phyloP scores from a whole-genome alignment of 1,284 basidiomycete genomes.

The Ceratobasidium sp. region DNA sequence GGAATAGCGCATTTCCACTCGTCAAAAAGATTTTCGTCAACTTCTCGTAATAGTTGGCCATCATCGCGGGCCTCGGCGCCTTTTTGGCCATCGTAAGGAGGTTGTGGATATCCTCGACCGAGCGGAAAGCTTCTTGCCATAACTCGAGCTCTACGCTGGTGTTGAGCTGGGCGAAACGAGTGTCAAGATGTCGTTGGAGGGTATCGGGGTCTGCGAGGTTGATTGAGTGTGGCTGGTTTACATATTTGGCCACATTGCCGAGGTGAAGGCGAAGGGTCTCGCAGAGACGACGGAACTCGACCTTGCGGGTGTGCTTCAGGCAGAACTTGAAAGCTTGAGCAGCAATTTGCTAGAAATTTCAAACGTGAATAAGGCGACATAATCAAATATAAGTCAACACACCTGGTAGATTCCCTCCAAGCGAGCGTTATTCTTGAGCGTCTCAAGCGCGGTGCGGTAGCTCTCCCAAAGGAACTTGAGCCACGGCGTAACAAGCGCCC shows the following conservation, averaged over 20 bases:
- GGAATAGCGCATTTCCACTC: slow-evolving; percentile 93
- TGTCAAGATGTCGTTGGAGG: slow-evolving; percentile 96
- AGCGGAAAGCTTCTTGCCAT: slow-evolving; percentile 99
- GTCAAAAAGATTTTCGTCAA: slow-evolving; percentile 95
- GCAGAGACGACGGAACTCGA: slow-evolving; percentile 97
- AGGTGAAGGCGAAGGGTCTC: slow-evolving; percentile 97
- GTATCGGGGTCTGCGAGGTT: slow-evolving; percentile 97
- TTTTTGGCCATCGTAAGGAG: slow-evolving; percentile 94
- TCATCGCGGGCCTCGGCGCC: slow-evolving; percentile 91
- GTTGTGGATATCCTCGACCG: slow-evolving; percentile 98
- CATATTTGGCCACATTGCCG: slow-evolving; percentile 94
- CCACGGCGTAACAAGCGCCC: slow-evolving; percentile 96
- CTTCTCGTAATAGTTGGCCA: slow-evolving; percentile 99
- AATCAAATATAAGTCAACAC: slow-evolving; percentile 49
- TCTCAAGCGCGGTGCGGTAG: slow-evolving; percentile 96
- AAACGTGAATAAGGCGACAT: slow-evolving; percentile 39
- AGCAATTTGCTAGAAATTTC: slow-evolving; percentile 79
- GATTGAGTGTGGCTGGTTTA: slow-evolving; percentile 96
- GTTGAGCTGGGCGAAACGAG: slow-evolving; percentile 96
- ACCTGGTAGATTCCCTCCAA: slow-evolving; percentile 96
- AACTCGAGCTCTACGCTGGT: slow-evolving; percentile 98
- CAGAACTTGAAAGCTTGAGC: slow-evolving; percentile 99
- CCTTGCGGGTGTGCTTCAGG: slow-evolving; percentile 91
- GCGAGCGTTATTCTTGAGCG: slow-evolving; percentile 95
- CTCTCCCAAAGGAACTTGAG: slow-evolving; percentile 99